A percentile compares a stretch with the other conserved stretches of the same genome.
Conservation (phyloP, 352 stramenopile genomes). For the Phytophthora hibernalis region DNA sequence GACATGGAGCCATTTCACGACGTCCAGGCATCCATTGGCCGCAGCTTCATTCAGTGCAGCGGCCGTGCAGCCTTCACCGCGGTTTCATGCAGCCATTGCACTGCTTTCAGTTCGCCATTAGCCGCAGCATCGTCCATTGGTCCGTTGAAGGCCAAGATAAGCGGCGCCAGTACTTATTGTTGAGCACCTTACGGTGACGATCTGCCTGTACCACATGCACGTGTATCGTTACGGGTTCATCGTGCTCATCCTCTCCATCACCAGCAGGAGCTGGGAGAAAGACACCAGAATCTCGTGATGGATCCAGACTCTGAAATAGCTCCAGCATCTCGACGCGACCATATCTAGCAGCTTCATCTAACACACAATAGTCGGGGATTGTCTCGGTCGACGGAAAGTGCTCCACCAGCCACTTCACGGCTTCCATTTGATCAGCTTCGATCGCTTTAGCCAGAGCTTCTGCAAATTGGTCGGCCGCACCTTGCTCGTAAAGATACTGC, state of each 20-base stretch:
- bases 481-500: conserved; percentile 6
- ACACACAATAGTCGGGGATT: conserved; percentile 8
- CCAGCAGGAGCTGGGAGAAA: not conserved
- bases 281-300: not conserved
- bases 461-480: not conserved
- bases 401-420: conserved; percentile 5
- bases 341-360: conserved; percentile 13
- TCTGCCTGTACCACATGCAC: not conserved
- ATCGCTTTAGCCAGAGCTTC: conserved; percentile 3
- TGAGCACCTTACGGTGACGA: not conserved
- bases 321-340: conserved; percentile 8
- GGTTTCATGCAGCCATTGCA: conserved; percentile 12
- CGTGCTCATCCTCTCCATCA: not conserved
- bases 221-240: not conserved
- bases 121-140: conserved; percentile 13
- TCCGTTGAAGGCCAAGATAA: not conserved
- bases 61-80: conserved; percentile 1
- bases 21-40: conserved; percentile 2
- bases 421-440: not conserved
- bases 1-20: not conserved
- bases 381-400: not conserved
- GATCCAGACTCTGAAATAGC: not conserved
- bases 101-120: conserved; percentile 2
- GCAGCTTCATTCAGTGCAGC: conserved; percentile 5
- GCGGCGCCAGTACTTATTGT: not conserved